phyloP scores from a whole-genome alignment of 2,329 filamentous ascomycete genomes.

The Cercospora sesami region DNA sequence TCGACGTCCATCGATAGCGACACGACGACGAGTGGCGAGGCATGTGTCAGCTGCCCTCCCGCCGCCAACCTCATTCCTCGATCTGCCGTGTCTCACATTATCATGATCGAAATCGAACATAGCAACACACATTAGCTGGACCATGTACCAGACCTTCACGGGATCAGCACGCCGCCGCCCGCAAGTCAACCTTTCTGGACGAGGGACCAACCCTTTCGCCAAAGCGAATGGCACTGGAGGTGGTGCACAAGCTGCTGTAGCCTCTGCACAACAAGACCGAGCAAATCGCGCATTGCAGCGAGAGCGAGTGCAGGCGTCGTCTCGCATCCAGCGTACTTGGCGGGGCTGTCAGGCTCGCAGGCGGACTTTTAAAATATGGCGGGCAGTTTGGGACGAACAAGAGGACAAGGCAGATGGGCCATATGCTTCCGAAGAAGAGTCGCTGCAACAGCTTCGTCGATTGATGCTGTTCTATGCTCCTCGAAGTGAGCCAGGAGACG shows the following conservation, averaged over 20 bases:
- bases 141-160: constrained; percentile 90
- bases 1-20: constrained; percentile 2
- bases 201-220: constrained; percentile 73
- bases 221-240: constrained; percentile 44
- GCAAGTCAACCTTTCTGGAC: constrained; percentile 91
- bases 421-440: constrained; percentile 44
- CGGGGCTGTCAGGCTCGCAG: constrained; percentile 69
- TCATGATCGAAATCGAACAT: neutral
- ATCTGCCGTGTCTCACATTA: neutral
- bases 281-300: constrained; percentile 77
- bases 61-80: neutral
- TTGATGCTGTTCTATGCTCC: constrained; percentile 48
- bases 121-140: neutral
- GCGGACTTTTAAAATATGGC: constrained; percentile 57
- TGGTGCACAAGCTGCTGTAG: constrained; percentile 71
- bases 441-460: constrained; percentile 44
- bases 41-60: neutral
- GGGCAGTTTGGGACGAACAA: constrained; percentile 63
- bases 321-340: constrained; percentile 77
- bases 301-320: constrained; percentile 71
- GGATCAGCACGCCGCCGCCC: constrained; percentile 81
- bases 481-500: constrained; percentile 40
- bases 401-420: constrained; percentile 38
- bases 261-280: constrained; percentile 83
- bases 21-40: neutral